These are phyloP conservation scores for Pharus latifolius DNA, from an alignment of 176 grass and related monocot species.

Conservation along the genomic window DNA sequence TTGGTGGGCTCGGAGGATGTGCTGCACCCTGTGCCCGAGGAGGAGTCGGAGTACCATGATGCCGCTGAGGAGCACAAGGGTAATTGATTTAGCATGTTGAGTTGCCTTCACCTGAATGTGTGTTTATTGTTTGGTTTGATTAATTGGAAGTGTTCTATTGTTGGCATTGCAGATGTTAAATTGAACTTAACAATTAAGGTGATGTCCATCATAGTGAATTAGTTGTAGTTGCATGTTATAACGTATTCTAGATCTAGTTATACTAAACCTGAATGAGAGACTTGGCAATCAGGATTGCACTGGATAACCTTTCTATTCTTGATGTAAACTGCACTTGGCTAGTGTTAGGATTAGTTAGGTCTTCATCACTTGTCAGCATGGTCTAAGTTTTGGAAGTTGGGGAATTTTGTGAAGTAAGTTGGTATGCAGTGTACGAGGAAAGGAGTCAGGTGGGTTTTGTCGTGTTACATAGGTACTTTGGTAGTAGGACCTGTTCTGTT, in stretches of 20 bases:
- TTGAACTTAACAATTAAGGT: neutral
- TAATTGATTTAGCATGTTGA: slow-evolving; percentile 3
- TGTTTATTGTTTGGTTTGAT: neutral
- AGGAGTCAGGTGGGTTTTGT: neutral
- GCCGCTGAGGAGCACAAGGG: slow-evolving; percentile 68
- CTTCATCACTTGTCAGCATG: neutral
- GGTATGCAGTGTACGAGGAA: neutral
- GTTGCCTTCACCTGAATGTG: neutral
- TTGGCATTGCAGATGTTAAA: too few relatives aligned
- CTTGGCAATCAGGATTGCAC: neutral
- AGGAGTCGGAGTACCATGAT: slow-evolving; percentile 84
- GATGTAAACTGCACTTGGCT: neutral
- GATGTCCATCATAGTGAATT: neutral
- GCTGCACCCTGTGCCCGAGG: slow-evolving; percentile 71
- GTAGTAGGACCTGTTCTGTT: neutral
- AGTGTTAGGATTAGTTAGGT: neutral
- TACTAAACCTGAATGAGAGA: neutral
- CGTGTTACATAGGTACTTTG: neutral
- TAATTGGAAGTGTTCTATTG: neutral
- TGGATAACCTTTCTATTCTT: neutral
- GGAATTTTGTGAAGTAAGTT: neutral
- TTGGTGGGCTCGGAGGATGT: slow-evolving; percentile 15
- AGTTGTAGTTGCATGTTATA: neutral
- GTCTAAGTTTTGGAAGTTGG: neutral
- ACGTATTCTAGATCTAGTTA: neutral